Conservation (phyloP, 768 basidiomycete species). For the Rhizopogon salebrosus region DNA sequence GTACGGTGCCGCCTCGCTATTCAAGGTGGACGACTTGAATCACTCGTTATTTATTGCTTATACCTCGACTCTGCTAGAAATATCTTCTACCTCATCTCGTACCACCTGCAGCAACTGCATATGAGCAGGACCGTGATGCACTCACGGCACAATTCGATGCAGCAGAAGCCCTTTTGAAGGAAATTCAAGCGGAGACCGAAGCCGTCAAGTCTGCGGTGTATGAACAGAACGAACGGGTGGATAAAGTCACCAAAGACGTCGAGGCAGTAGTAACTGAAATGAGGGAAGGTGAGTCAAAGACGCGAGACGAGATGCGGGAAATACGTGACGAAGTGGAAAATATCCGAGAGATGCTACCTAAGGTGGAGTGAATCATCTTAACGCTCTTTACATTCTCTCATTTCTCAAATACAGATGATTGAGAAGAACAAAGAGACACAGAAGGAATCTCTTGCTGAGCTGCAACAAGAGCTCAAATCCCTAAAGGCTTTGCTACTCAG, state of each 20-base stretch:
- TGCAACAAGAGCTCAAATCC: constrained; percentile 93
- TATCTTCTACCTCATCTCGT: constrained; percentile 86
- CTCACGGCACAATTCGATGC: constrained; percentile 88
- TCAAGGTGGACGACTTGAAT: constrained; percentile 48
- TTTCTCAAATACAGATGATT: constrained; percentile 63
- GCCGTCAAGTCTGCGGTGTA: constrained; percentile 71
- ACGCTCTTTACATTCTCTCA: neutral
- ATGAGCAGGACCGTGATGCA: constrained; percentile 82
- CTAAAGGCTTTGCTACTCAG: constrained; percentile 85
- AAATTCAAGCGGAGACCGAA: constrained; percentile 73
- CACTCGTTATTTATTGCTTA: constrained; percentile 4
- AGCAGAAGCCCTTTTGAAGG: constrained; percentile 73
- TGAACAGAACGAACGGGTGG: constrained; percentile 69
- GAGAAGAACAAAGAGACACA: constrained; percentile 89
- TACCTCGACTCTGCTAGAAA: constrained; percentile 56
- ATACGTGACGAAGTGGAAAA: constrained; percentile 88
- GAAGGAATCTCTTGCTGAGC: constrained; percentile 73
- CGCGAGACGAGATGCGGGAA: constrained; percentile 85
- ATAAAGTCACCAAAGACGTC: constrained; percentile 68
- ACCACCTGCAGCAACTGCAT: constrained; percentile 83
- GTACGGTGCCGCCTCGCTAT: constrained; percentile 76
- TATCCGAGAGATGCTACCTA: constrained; percentile 88
- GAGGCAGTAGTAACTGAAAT: constrained; percentile 69
- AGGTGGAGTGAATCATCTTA: constrained; percentile 43
- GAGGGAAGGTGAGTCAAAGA: constrained; percentile 70